Base-by-base conservation (phyloP, 768 basidiomycete genomes). In the Cystoderma amianthinum region DNA sequence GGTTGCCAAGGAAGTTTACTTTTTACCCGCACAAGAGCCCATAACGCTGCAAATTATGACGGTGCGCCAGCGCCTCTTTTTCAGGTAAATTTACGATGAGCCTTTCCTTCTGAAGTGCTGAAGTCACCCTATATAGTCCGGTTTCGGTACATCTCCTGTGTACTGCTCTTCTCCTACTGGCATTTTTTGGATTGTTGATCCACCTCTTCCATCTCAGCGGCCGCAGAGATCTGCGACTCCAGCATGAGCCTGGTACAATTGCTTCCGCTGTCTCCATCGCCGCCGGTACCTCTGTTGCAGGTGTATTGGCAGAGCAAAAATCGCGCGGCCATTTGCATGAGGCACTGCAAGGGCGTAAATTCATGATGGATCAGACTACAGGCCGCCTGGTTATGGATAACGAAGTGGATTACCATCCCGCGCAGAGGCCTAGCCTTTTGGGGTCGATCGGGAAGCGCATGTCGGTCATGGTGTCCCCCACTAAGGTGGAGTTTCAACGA, bases 231-330 rank as follows among this genome's bases (percentile, higher is more conserved):
- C 61, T 80, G 20, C 59, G 58, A 13, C 59, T 78, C 22, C 61
- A 59, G 21, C 72, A 74, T 46, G 59, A 65, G 36, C 73, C 74
- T 0, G 73, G 76, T 13, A 78, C 78, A 3, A 72, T 79, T 39
- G 76, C 74, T 16, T 72, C 74, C 9, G 77, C 77, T 10, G 69
- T 76, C 10, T 68, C 72, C 28, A 69, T 78, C 45, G 72, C 73
- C 7, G 76, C 68, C 5, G 67, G 70, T 46, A 74, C 73, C 2
- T 66, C 64, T 20, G 63, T 77, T 47, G 72, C 25, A 28, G 25
- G 25, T 28, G 25, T 28, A 7, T n/a, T 28, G 7, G 25, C 7
- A 28, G n/a, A 28, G 25, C 7, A 28, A n/a, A 28, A n/a, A 7
- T 7, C 7, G 7, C 7, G 25, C 7, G 7, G 7, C 7, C 7